Percentiles rank a stretch among this genome's conserved stretches.
Conservation (phyloP, 495 filamentous ascomycete genomes). For the Podospora pseudopauciseta region DNA sequence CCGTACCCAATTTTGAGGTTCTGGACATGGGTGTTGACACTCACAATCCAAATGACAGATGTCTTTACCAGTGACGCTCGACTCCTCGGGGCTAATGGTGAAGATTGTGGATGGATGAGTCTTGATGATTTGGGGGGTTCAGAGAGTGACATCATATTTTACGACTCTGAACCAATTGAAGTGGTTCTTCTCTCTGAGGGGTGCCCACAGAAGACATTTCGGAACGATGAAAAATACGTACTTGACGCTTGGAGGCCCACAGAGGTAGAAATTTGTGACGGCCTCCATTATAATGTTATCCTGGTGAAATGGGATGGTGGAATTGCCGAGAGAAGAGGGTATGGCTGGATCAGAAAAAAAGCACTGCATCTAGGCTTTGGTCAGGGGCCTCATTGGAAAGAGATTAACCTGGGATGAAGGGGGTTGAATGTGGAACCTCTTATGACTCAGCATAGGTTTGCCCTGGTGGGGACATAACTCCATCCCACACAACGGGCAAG, state of each 20-base stretch:
- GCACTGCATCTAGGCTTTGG: background rate
- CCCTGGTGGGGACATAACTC: background rate
- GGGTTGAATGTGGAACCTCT: background rate
- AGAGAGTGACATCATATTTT: background rate
- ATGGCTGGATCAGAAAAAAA: background rate
- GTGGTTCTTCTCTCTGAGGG: background rate
- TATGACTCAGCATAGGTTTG: background rate
- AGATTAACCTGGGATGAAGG: slow-evolving; percentile 5
- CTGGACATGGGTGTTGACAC: background rate
- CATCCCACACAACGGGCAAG: background rate
- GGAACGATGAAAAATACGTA: no score
- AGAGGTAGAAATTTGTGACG: background rate
- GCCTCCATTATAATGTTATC: background rate
- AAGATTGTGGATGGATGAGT: background rate
- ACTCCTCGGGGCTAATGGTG: background rate
- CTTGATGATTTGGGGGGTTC: background rate
- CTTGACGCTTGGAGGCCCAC: no score
- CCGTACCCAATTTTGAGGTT: background rate
- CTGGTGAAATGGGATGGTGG: background rate
- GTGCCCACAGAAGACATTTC: background rate
- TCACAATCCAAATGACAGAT: background rate
- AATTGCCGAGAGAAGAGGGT: background rate
- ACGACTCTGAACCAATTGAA: background rate
- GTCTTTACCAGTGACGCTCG: background rate
- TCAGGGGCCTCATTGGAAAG: slow-evolving; percentile 4